Evolutionary conservation across 495 filamentous ascomycete genomes (phyloP).

Genomic region (Talaromyces wortmannii): DNA sequence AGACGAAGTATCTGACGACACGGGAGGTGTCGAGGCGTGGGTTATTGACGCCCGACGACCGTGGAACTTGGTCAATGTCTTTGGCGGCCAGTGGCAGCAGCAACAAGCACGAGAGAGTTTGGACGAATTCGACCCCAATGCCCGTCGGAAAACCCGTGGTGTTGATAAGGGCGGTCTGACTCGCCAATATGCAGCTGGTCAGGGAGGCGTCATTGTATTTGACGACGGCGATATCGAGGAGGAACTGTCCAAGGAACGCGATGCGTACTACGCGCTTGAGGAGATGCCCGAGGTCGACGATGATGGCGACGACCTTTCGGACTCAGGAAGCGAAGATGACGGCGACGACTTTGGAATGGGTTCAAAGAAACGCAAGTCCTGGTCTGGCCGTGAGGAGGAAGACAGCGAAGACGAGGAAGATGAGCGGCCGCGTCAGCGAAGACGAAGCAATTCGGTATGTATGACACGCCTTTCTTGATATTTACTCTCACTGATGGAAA

Average conservation of each 20-base stretch:
- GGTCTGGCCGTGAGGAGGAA: slow-evolving; percentile 64
- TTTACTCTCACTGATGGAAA: neutral
- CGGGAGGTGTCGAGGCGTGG: slow-evolving; percentile 85
- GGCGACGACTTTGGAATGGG: slow-evolving; percentile 27
- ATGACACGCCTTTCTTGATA: neutral
- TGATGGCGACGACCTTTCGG: slow-evolving; percentile 45
- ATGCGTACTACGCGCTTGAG: slow-evolving; percentile 73
- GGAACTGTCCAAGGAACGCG: slow-evolving; percentile 64
- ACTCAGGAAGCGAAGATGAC: slow-evolving; percentile 23
- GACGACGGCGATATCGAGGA: slow-evolving; percentile 97
- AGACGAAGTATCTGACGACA: slow-evolving; percentile 48
- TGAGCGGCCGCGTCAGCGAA: slow-evolving; percentile 65
- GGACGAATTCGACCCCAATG: slow-evolving; percentile 40
- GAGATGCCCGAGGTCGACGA: slow-evolving; percentile 91
- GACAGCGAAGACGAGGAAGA: slow-evolving; percentile 64
- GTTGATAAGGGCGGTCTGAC: slow-evolving; percentile 62
- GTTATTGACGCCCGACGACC: slow-evolving; percentile 84
- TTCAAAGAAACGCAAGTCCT: slow-evolving; percentile 76
- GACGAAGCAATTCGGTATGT: slow-evolving; percentile 81
- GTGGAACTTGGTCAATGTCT: slow-evolving; percentile 93
- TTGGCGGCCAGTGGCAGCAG: slow-evolving; percentile 56
- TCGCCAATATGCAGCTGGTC: slow-evolving; percentile 63
- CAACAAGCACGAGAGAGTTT: slow-evolving; percentile 21
- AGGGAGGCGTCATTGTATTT: slow-evolving; percentile 82
- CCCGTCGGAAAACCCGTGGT: slow-evolving; percentile 39